A percentile compares a stretch with the other conserved stretches of the same genome.
These are phyloP conservation scores for Eremomyces bilateralis DNA, from an alignment of 495 filamentous ascomycete genomes.

Conservation along the genomic window DNA sequence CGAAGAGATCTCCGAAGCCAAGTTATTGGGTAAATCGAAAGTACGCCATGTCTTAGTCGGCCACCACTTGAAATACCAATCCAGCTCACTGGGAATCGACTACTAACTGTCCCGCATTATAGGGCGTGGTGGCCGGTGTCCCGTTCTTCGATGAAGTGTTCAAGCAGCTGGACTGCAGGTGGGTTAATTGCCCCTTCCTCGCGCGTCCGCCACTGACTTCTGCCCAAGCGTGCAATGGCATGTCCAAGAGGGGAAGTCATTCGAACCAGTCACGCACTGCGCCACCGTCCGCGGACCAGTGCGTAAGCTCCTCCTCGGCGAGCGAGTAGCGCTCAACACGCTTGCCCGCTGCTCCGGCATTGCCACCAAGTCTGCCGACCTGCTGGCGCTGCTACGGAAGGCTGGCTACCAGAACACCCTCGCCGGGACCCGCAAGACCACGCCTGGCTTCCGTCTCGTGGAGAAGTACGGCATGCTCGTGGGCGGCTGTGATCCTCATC, in stretches of 20 bases:
- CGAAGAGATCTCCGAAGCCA: constrained; percentile 51
- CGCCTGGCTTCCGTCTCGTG: constrained; percentile 81
- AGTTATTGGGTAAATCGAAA: constrained; percentile 66
- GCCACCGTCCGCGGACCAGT: constrained; percentile 78
- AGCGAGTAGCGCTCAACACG: constrained; percentile 80
- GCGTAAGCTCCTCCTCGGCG: constrained; percentile 69
- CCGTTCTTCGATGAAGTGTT: constrained; percentile 96
- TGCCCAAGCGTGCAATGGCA: constrained; percentile 75
- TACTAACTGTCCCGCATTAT: not conserved
- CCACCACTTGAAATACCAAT: too few relatives aligned
- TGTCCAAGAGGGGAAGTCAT: constrained; percentile 44
- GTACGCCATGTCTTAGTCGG: constrained; percentile 21
- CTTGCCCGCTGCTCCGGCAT: constrained; percentile 85
- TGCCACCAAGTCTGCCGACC: constrained; percentile 23
- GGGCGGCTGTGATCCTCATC: constrained; percentile 75
- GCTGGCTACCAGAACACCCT: constrained; percentile 62
- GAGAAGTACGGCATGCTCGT: constrained; percentile 97
- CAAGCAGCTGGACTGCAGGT: constrained; percentile 64
- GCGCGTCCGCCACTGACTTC: too few relatives aligned
- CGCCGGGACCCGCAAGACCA: constrained; percentile 93
- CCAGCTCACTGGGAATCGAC: too few relatives aligned
- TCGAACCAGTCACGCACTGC: constrained; percentile 32
- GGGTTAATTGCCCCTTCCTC: constrained; percentile 14
- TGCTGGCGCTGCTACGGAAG: constrained; percentile 30
- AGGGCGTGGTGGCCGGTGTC: constrained; percentile 69